Base-by-base conservation (phyloP, 2,329 filamentous ascomycete species). In the Grosmannia penicillata region DNA sequence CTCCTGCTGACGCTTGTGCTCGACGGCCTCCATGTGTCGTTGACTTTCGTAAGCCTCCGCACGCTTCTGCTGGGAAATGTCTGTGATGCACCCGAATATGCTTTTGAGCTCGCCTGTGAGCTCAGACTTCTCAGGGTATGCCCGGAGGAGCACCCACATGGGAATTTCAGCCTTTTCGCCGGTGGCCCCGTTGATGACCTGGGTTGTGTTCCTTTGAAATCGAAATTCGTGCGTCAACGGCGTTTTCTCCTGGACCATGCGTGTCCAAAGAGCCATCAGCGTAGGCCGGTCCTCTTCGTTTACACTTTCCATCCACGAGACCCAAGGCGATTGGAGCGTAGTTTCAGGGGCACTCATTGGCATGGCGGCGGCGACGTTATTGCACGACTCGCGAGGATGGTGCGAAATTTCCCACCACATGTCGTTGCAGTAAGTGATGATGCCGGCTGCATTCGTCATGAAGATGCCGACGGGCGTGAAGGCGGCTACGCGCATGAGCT, bases 381-480 rank as follows among this genome's bases (percentile, higher is more conserved):
- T 10, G 1, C 31, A 17, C 8, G 13, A 13, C 3, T 23, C 21
- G 14, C 69, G 63, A 2, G 73, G 70, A 39, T 82, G 75, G 25
- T 78, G 65, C 0, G 79, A 79, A 25, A 86, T 82, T 45, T 74
- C 66, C 69, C 68, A 76, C 72, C 72, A 91, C 52, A 80, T 82
- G 45, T 87, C 80, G 52, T 93, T 93, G 53, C 78, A 82, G 52
- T 84, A 91, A 9, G 71, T 82, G 48, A 91, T 82, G 19, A 69
- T 62, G 4, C 84, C 83, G 29, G 65, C 56, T 1, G 72, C 66
- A 50, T 85, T 72, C n/a, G 82, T 80, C 47, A 91, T 87, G 53
- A 89, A 89, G 60, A 93, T 79, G 22, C 83, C 84, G 1, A 87
- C 82, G 0, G 83, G 83, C 0, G 82, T 80, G 45, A 85, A 83